phyloP scores from a whole-genome alignment of 306 rosid species.

The Leucaena leucocephala region DNA sequence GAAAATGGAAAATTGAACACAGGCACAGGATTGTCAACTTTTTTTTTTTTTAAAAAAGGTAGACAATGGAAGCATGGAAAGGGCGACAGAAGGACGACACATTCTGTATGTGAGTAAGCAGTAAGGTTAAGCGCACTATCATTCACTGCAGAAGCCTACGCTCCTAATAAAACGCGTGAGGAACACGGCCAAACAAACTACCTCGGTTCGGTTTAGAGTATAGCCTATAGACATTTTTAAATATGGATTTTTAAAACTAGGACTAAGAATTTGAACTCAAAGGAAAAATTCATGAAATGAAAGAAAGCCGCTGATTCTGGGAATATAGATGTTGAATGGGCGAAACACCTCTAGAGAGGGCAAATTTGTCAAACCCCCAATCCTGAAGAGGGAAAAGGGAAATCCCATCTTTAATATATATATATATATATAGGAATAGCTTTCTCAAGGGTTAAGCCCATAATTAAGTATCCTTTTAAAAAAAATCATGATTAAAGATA shows the following conservation, averaged over 20 bases:
- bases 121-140: neutral
- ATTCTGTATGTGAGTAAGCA: neutral
- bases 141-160: neutral
- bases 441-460: neutral
- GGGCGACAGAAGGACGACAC: conserved; percentile 17
- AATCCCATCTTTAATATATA: too few species aligned
- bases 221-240: too few species aligned
- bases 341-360: conserved; percentile 35
- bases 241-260: neutral
- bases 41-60: too few species aligned
- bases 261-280: neutral
- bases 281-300: conserved; percentile 12
- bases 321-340: conserved; percentile 27
- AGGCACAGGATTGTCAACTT: too few species aligned
- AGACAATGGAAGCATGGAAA: conserved; percentile 11
- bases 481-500: conserved; percentile 25
- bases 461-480: neutral
- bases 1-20: neutral
- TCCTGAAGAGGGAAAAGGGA: too few species aligned
- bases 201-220: neutral
- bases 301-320: conserved; percentile 31
- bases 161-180: conserved; percentile 8
- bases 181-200: neutral
- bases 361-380: conserved; percentile 26
- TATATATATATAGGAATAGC: conserved; percentile 11